Conservation (phyloP, 345 rosid species). For the Euclidium syriacum region DNA sequence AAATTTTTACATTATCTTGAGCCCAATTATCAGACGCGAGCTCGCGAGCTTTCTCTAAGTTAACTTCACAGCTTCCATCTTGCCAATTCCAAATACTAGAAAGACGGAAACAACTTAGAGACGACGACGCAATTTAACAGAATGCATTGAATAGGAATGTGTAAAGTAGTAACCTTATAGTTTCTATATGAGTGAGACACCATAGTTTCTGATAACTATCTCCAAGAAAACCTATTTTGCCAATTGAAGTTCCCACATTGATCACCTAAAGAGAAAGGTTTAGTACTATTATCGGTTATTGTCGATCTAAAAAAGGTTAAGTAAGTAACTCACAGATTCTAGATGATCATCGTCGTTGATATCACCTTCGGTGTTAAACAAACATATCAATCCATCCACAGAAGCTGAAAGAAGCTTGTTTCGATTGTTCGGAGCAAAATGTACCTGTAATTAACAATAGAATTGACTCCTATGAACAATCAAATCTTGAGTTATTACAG, state of each 20-base stretch:
- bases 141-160: background rate
- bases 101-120: background rate
- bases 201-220: conserved; percentile 57
- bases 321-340: conserved; percentile 59
- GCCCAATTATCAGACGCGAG: conserved; percentile 76
- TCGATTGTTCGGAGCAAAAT: conserved; percentile 53
- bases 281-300: background rate
- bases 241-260: conserved; percentile 82
- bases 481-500: background rate
- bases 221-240: conserved; percentile 81
- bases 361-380: conserved; percentile 66
- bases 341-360: conserved; percentile 87
- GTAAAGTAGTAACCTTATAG: conserved; percentile 53
- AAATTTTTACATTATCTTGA: conserved; percentile 49
- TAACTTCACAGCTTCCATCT: conserved; percentile 50
- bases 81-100: conserved; percentile 81
- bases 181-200: conserved; percentile 94
- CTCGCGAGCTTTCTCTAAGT: conserved; percentile 70
- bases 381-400: conserved; percentile 86
- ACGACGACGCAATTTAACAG: background rate
- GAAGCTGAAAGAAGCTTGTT: conserved; percentile 88
- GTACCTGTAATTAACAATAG: conserved; percentile 46
- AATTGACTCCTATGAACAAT: background rate
- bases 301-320: background rate
- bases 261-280: conserved; percentile 52